These are phyloP conservation scores for Hypomontagnella monticulosa DNA, from an alignment of 495 filamentous ascomycete species.

Conservation along the genomic window DNA sequence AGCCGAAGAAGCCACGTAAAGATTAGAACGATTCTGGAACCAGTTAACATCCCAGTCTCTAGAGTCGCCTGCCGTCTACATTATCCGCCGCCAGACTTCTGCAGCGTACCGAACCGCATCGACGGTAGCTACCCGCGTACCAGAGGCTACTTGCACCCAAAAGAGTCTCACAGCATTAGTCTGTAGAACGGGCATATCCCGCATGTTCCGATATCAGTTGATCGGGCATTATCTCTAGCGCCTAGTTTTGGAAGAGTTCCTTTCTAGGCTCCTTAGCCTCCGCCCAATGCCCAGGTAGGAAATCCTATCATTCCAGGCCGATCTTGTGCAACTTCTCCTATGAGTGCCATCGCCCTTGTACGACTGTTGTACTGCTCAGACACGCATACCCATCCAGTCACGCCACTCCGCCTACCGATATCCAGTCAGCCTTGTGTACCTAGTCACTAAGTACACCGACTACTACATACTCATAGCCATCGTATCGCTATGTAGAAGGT, in stretches of 20 bases:
- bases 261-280: not conserved
- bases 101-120: conserved; percentile 35
- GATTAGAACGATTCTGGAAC: conserved; percentile 38
- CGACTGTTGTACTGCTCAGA: conserved; percentile 11
- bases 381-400: conserved; percentile 15
- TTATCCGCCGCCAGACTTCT: conserved; percentile 14
- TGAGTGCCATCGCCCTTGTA: conserved; percentile 8
- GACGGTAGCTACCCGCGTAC: conserved; percentile 16
- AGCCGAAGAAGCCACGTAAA: not conserved
- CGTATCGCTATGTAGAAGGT: not conserved
- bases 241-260: not conserved
- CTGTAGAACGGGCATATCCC: conserved; percentile 20
- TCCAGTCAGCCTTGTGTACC: not conserved
- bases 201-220: conserved; percentile 8
- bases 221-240: conserved; percentile 11
- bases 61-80: conserved; percentile 11
- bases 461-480: not conserved
- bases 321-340: conserved; percentile 5
- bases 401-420: conserved; percentile 2
- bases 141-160: conserved; percentile 30
- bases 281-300: not conserved
- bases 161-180: conserved; percentile 23
- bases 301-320: not conserved
- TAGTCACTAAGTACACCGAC: not conserved
- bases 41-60: conserved; percentile 7